A percentile compares a stretch with the other conserved stretches of the same genome.
Evolutionary conservation across 176 grass and related monocot species (phyloP).

Genomic region (Tuctoria greenei): DNA sequence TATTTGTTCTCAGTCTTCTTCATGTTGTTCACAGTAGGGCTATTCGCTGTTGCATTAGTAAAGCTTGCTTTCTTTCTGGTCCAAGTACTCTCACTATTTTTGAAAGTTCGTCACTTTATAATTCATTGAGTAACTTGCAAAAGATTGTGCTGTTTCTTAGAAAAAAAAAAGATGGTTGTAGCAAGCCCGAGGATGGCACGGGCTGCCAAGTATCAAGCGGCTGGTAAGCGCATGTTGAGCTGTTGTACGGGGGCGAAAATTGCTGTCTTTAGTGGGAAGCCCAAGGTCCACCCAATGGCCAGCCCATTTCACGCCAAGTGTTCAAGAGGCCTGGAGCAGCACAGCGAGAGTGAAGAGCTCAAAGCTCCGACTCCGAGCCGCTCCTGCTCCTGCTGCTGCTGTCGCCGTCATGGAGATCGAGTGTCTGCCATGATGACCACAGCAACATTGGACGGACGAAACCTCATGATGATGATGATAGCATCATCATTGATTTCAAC

Average conservation of each 20-base stretch:
- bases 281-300: neutral
- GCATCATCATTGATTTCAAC: conserved; percentile 21
- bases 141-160: neutral
- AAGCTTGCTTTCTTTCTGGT: neutral
- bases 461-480: conserved; percentile 7
- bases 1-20: neutral
- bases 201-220: neutral
- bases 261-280: neutral
- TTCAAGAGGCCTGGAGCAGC: neutral
- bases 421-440: conserved; percentile 28
- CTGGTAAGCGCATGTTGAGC: neutral
- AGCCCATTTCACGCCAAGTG: neutral
- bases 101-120: too few relatives aligned
- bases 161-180: too few relatives aligned
- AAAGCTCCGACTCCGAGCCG: too few relatives aligned
- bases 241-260: too few relatives aligned
- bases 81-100: too few relatives aligned
- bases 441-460: conserved; percentile 17
- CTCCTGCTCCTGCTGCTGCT: neutral
- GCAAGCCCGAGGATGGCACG: too few relatives aligned
- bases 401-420: neutral
- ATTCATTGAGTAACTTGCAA: neutral
- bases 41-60: neutral
- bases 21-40: neutral
- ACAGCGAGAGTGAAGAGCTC: too few relatives aligned